Base-by-base conservation (phyloP, 129 eudicot species). In the Sambucus nigra region DNA sequence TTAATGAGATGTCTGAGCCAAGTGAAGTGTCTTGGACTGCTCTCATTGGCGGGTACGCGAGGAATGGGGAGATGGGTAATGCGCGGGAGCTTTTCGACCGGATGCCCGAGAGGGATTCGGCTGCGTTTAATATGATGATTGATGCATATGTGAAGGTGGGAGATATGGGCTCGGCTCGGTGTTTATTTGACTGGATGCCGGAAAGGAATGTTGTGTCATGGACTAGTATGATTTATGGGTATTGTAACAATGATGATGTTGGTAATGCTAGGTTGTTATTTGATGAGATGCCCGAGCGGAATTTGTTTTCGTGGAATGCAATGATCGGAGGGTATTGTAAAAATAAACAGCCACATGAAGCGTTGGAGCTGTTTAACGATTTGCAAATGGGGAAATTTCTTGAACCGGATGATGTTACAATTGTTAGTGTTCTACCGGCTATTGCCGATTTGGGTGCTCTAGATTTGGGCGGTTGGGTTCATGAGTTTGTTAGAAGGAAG, bases 11-110 rank as follows among this genome's bases (percentile, higher is more conserved):
- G 97, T 22, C 54, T 31, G 87, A 69, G 19, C 80, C 82, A 62
- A 88, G 80, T 64, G 67, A 69, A 3, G 95, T 81, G 25, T 78
- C 97, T 25, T 88, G 97, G 94, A 88, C 94, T 1, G 82, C 86
- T 5, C 60, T 88, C n/a, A 72, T 84, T 40, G 35, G 72, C 54
- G 97, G 97, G 51, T 89, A 89, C 47, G 80, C 78, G 2, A 78
- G 69, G 68, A 13, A 35, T 47, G 83, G 95, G 28, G 72, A 78
- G 18, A 56, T 88, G 59, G 68, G 32, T 29, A 61, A 42, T 18
- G 88, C 94, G 12, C 56, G 57, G 38, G 71, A 47, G 59, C 66
- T 67, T 15, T 88, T 88, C 39, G 57, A 70, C 32, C 47, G 18
- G 65, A 75, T 80, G 85, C 69, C 76, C 58, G 76, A 71, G 65